Evolutionary conservation across 495 filamentous ascomycete species (phyloP).

Genomic region (Penicillium flavigenum): DNA sequence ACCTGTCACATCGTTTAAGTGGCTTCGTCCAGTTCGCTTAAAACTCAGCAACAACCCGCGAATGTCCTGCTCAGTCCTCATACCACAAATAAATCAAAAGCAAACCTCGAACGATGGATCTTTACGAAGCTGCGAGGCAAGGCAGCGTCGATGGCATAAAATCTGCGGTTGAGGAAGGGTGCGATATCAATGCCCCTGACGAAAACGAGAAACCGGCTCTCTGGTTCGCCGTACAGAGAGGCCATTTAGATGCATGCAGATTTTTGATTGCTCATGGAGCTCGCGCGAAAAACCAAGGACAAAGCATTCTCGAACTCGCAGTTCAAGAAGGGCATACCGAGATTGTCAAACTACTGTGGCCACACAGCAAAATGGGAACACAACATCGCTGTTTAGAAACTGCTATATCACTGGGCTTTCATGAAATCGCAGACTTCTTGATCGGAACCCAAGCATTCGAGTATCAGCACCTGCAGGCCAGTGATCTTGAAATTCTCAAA

Average conservation of each 20-base stretch:
- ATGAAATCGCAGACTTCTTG: conserved; percentile 3
- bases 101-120: not conserved
- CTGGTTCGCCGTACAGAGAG: not conserved
- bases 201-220: not conserved
- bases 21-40: not conserved
- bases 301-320: not conserved
- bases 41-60: not conserved
- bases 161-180: not conserved
- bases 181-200: not conserved
- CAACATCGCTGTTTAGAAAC: conserved; percentile 1
- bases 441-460: not conserved
- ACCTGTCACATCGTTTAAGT: not conserved
- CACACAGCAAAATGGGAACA: not conserved
- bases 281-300: not conserved
- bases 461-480: not conserved
- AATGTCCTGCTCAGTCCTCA: not conserved
- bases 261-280: not conserved
- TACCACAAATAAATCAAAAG: not conserved
- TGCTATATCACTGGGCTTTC: not conserved
- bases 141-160: not conserved
- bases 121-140: conserved; percentile 1
- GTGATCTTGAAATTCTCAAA: not conserved
- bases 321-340: not conserved
- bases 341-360: not conserved
- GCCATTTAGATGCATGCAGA: not conserved